phyloP scores from a whole-genome alignment of 202 grass and related monocot species.

The Alloteropsis angusta region DNA sequence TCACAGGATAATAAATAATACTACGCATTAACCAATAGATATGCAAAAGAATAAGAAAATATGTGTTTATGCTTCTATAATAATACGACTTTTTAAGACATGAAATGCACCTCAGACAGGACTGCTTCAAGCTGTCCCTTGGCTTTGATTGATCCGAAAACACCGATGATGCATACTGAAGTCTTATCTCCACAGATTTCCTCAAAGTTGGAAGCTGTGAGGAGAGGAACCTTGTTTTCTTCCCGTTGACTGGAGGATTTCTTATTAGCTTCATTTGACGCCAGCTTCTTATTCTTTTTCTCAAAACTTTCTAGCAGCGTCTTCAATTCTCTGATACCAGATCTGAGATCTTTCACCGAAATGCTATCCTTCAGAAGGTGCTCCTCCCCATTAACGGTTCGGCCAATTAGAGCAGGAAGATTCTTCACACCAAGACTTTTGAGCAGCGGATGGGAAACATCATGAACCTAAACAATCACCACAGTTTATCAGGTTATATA shows the following conservation, averaged over 20 bases:
- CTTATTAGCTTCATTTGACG: conserved; percentile 36
- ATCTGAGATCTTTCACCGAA: conserved; percentile 66
- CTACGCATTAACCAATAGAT: neutral
- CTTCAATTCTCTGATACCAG: conserved; percentile 65
- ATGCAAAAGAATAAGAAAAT: neutral
- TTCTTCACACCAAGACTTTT: conserved; percentile 59
- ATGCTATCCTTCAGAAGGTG: conserved; percentile 69
- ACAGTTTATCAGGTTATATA: neutral
- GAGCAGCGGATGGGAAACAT: conserved; percentile 57
- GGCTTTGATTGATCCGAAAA: conserved; percentile 57
- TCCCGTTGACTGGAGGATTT: conserved; percentile 28
- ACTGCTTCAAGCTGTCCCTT: conserved; percentile 49
- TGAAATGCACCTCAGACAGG: conserved; percentile 51
- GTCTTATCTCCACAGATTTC: conserved; percentile 57
- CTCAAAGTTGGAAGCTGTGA: conserved; percentile 51
- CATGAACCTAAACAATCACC: conserved; percentile 45
- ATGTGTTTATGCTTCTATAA: neutral
- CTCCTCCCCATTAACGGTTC: conserved; percentile 43
- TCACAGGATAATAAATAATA: neutral
- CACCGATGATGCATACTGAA: conserved; percentile 64
- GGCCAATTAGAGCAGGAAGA: conserved; percentile 56
- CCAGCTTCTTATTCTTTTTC: conserved; percentile 69
- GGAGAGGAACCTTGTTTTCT: conserved; percentile 42
- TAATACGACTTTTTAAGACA: neutral
- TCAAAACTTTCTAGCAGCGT: conserved; percentile 65